A percentile compares a stretch with the other conserved stretches of the same genome.
These are phyloP conservation scores for Hymenotorrendiella dingleyae DNA, from an alignment of 2,329 filamentous ascomycete genomes.

Conservation along the genomic window DNA sequence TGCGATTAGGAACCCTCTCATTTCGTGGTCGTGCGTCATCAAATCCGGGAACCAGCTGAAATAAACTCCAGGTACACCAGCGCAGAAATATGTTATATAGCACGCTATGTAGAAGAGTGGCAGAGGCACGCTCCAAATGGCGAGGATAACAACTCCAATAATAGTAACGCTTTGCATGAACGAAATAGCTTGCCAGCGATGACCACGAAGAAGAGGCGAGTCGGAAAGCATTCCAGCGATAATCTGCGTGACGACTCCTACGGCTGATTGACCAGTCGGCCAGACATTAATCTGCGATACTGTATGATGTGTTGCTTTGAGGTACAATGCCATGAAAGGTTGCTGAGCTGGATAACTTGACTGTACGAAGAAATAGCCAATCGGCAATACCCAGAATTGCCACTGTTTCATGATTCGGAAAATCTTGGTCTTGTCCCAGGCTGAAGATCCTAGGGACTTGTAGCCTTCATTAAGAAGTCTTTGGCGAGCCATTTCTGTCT, in stretches of 20 bases:
- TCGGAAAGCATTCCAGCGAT: slow-evolving; percentile 22
- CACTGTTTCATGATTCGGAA: slow-evolving; percentile 21
- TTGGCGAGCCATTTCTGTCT: slow-evolving; percentile 14
- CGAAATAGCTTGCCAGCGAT: slow-evolving; percentile 21
- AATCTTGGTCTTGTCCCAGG: slow-evolving; percentile 22
- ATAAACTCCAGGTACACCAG: slow-evolving; percentile 29
- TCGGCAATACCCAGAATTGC: slow-evolving; percentile 24
- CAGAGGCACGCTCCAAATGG: slow-evolving; percentile 29
- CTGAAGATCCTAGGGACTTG: slow-evolving; percentile 17
- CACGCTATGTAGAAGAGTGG: slow-evolving; percentile 29
- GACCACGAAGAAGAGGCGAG: slow-evolving; percentile 20
- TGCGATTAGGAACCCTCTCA: slow-evolving; percentile 24
- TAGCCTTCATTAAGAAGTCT: slow-evolving; percentile 17
- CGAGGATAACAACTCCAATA: slow-evolving; percentile 27
- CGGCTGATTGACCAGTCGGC: slow-evolving; percentile 18
- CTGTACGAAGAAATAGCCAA: slow-evolving; percentile 24
- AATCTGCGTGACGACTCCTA: slow-evolving; percentile 19
- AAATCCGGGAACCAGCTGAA: slow-evolving; percentile 30
- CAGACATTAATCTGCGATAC: slow-evolving; percentile 20
- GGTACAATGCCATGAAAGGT: slow-evolving; percentile 19
- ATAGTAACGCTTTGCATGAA: slow-evolving; percentile 20
- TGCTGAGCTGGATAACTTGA: slow-evolving; percentile 15
- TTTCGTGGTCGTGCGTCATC: slow-evolving; percentile 24
- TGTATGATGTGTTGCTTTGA: slow-evolving; percentile 14
- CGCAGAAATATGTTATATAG: slow-evolving; percentile 29